Evolutionary conservation across 1,284 basidiomycete genomes (phyloP).

Genomic region (Ustilago esculenta): DNA sequence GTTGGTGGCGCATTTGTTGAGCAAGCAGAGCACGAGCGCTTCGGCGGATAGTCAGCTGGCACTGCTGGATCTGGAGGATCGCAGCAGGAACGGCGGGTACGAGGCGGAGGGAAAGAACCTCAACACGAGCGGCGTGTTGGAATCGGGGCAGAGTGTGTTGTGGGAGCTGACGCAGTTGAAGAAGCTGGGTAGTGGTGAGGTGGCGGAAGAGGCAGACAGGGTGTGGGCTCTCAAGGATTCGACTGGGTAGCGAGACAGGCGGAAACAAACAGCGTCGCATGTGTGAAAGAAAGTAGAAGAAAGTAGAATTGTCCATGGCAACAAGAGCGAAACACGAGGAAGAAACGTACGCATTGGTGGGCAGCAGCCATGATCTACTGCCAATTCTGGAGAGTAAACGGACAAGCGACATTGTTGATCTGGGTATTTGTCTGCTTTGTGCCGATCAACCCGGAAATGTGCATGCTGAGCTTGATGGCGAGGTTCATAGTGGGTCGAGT

Average conservation of each 20-base stretch:
- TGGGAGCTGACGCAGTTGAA: constrained; percentile 25
- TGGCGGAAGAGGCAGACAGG: neutral
- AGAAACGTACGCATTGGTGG: no score
- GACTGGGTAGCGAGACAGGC: no score
- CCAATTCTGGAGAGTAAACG: constrained; percentile 41
- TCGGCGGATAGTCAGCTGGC: constrained; percentile 15
- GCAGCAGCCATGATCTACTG: no score
- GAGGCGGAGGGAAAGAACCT: constrained; percentile 14
- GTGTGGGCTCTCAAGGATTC: constrained; percentile 30
- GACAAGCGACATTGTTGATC: constrained; percentile 40
- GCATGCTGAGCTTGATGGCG: constrained; percentile 41
- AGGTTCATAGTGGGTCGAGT: constrained; percentile 48
- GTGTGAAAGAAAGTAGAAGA: no score
- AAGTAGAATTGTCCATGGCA: no score
- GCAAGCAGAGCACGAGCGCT: constrained; percentile 12
- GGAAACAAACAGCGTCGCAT: no score
- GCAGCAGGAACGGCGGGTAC: constrained; percentile 24
- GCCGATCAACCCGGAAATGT: constrained; percentile 49
- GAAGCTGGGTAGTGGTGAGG: neutral
- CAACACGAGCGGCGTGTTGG: constrained; percentile 9
- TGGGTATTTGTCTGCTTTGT: constrained; percentile 44
- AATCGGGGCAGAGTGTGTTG: constrained; percentile 20
- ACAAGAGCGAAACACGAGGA: no score
- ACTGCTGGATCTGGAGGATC: constrained; percentile 33
- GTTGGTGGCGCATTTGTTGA: constrained; percentile 18